Base-by-base conservation (phyloP, 1,139 yeast genomes). In the Yamadazyma jaroonii region DNA sequence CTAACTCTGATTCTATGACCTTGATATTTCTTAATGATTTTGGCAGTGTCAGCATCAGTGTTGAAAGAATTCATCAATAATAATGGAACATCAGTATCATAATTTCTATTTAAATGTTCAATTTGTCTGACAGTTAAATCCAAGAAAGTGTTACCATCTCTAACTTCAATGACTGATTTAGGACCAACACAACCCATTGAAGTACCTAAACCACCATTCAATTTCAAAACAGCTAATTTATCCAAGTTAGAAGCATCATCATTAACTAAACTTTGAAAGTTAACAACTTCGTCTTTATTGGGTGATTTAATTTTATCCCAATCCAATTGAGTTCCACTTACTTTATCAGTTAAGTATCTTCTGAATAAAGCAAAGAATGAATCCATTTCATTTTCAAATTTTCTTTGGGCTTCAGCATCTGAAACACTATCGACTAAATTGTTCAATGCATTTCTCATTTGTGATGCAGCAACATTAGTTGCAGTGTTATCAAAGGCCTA, bases 101-200 rank as follows among this genome's bases (percentile, higher is more conserved):
- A 84, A 52, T 80, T 84, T 59, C 96, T 81, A 74, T 92, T 92
- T 62, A 92, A 77, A 64, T 89, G 87, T 68, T 94, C 98, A 55
- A 92, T 90, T 70, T 92, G 98, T 62, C 98, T 85, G 29, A 92
- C 98, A 35, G 96, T 77, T 54, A 92, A 77, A 62, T 92, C 98
- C 62, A 92, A 77, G 64, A 92, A 92, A 29, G 97, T 85, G 76
- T 92, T 94, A 46, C 98, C 98, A 53, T 92, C 98, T 63, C 98
- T 84, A 37, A 92, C 98, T 69, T 92, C 98, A 61, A 92, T 94
- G 49, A 92, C 95, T 15, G 96, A 86, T 66, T 92, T 92, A 46
- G 98, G 98, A 42, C 98, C 98, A 47, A 92, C 97, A 71, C 98
- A 94, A 41, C 98, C 98, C 98, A 92, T 92, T 11, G 98, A 90